Evolutionary conservation across 768 basidiomycete species (phyloP), one percentile per base, ranked within the genome.

Genomic region (Leccinum obscurum): DNA sequence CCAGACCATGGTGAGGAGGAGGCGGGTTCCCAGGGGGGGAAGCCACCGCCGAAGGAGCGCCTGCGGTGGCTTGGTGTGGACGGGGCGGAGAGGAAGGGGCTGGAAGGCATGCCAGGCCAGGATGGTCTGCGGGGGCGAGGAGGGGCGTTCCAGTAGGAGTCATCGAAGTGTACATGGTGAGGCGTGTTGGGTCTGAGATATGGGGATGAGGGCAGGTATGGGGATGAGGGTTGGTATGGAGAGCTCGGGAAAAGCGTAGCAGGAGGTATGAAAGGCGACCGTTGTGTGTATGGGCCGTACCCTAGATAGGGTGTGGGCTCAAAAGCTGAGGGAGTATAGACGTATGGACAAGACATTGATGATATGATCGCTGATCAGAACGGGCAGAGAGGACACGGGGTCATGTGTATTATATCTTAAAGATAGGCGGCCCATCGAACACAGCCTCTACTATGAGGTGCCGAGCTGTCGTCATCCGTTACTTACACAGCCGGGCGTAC

Each of bases 231-330:
- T 11, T 61, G 55, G 20, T 60, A 74, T 4, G 81, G 81, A 8
- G 81, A 81, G 17, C 71, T 61, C 3, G 75, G 72, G 57, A 65
- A 77, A 6, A 80, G 71, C 6, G 73, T 58, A 35, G 76, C 61
- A 28, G 73, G 70, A 3, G 81, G 81, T 46, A 79, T 74, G 64
- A 83, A 83, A 1, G 82, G 80, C 0, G 81, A 80, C 28, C 65
- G 72, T 57, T 72, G 75, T 64, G 70, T 69, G 64, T 63, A 74
- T 24, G 56, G n/a, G 64, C 60, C 73, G 57, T 68, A 71, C 56
- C 71, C 68, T 66, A 70, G 70, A 59, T 73, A 78, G 24, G 73
- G 72, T 6, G 75, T 76, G 24, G 75, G 69, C 57, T 71, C 67
- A 59, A 72, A 77, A n/a, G 74, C 56, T 6, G 67, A 24, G 2